A percentile compares a stretch with the other conserved stretches of the same genome.
phyloP scores from a whole-genome alignment of 2,329 filamentous ascomycete species.

The Aureobasidium sp. region DNA sequence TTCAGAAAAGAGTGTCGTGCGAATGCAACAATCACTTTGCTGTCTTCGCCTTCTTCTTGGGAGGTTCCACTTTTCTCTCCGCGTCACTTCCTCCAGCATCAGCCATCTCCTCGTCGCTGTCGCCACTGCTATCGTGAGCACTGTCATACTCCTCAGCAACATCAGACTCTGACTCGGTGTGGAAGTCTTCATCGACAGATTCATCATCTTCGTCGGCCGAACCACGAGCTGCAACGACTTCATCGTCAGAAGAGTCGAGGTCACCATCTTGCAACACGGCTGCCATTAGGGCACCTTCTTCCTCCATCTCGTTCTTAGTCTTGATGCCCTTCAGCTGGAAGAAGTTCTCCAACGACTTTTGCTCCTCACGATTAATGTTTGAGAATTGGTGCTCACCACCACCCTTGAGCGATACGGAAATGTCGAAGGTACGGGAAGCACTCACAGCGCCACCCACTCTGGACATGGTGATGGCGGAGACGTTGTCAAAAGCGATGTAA shows the following conservation, averaged over 20 bases:
- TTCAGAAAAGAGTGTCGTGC: not conserved
- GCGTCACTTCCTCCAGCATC: conserved; percentile 50
- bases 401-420: conserved; percentile 89
- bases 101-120: conserved; percentile 55
- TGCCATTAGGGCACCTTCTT: conserved; percentile 66
- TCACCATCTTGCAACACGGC: conserved; percentile 71
- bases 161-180: conserved; percentile 83
- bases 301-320: conserved; percentile 97
- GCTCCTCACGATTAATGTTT: conserved; percentile 98
- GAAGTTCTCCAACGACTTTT: conserved; percentile 92
- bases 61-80: conserved; percentile 46
- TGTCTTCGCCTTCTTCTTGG: conserved; percentile 58
- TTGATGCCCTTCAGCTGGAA: conserved; percentile 93
- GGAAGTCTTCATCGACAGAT: conserved; percentile 92
- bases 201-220: conserved; percentile 95
- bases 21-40: not conserved
- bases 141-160: conserved; percentile 96
- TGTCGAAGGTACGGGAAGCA: conserved; percentile 92
- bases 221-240: conserved; percentile 70
- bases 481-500: conserved; percentile 92
- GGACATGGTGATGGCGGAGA: conserved; percentile 86
- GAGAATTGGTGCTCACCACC: conserved; percentile 89
- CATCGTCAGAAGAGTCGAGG: conserved; percentile 70
- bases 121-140: conserved; percentile 76
- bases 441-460: conserved; percentile 91